Base-by-base conservation (phyloP, 345 rosid genomes). In the Eucalyptus cladocalyx region DNA sequence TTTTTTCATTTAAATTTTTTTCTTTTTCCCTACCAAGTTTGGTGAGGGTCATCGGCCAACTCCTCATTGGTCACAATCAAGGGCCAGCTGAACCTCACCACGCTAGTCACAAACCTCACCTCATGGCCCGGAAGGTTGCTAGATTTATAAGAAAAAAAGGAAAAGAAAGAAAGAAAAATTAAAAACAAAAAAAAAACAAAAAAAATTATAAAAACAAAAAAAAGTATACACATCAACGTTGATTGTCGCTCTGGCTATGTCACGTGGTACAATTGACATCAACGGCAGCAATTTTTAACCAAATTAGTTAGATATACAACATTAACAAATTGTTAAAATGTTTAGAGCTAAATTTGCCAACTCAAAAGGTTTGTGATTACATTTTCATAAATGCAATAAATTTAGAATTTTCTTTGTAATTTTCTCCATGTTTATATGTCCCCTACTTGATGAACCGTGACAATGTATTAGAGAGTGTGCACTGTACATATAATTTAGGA, bases 211-310 rank as follows among this genome's bases (percentile, higher is more conserved):
- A 23, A n/a, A n/a, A n/a, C n/a, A 56, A 21, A 4, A 56, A 51
- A 53, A 53, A 53, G 0, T 2, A 56, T 9, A 56, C 30, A 9
- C 0, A 0, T 10, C 0, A 24, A 0, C 3, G 1, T 56, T 56
- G 3, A 26, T 26, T 23, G 13, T 56, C 1, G 14, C 0, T 0
- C 5, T 1, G 0, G 13, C 1, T 9, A 23, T 9, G 30, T 23
- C 6, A 24, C 1, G 2, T 0, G 3, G 0, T 0, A 56, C 1
- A 24, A 24, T 0, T 9, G 1, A 0, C 28, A 24, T 56, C 2
- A 0, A 24, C 6, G 5, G 9, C 0, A 10, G 6, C 1, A 1
- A 56, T 56, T 56, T 56, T 56, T 56, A 11, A 10, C 0, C 13
- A 56, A 10, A 56, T 56, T 56, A 24, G 13, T 24, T 1, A 4